phyloP scores from a whole-genome alignment of 805 yeast genomes.

The Ogataea henricii region DNA sequence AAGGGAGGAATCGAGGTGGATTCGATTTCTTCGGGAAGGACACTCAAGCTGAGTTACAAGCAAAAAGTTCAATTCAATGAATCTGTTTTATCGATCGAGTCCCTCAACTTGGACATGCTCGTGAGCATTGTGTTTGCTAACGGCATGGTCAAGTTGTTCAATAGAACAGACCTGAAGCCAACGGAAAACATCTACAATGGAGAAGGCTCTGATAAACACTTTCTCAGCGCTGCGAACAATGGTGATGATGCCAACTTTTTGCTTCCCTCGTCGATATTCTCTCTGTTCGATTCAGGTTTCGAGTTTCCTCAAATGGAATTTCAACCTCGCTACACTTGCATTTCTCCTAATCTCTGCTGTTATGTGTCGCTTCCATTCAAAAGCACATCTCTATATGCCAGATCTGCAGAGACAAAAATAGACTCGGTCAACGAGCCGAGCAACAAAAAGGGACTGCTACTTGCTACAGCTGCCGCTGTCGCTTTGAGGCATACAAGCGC shows the following conservation, averaged over 20 bases:
- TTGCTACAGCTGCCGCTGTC: conserved; percentile 55
- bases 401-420: conserved; percentile 24
- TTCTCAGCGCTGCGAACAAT: background rate
- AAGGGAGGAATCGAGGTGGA: conserved; percentile 20
- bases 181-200: conserved; percentile 22
- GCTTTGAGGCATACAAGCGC: conserved; percentile 70
- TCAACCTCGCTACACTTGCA: conserved; percentile 38
- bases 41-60: conserved; percentile 18
- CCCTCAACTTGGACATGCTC: conserved; percentile 42
- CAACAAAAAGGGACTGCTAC: conserved; percentile 35
- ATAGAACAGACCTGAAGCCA: conserved; percentile 36
- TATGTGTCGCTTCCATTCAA: conserved; percentile 34
- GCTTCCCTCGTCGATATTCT: conserved; percentile 38
- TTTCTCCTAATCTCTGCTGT: conserved; percentile 56
- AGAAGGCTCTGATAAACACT: background rate
- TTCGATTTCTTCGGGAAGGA: background rate
- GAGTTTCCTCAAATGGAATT: conserved; percentile 41
- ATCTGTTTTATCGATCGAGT: conserved; percentile 30
- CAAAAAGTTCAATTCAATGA: conserved; percentile 31
- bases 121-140: conserved; percentile 42
- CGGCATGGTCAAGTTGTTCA: conserved; percentile 49
- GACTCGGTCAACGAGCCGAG: conserved; percentile 20
- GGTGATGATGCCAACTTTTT: too few species aligned
- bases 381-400: conserved; percentile 24
- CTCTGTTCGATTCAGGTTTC: conserved; percentile 58